A percentile compares a stretch with the other conserved stretches of the same genome.
These are phyloP conservation scores for Suhomyces kunorum DNA, from an alignment of 1,139 yeast species.

Conservation along the genomic window DNA sequence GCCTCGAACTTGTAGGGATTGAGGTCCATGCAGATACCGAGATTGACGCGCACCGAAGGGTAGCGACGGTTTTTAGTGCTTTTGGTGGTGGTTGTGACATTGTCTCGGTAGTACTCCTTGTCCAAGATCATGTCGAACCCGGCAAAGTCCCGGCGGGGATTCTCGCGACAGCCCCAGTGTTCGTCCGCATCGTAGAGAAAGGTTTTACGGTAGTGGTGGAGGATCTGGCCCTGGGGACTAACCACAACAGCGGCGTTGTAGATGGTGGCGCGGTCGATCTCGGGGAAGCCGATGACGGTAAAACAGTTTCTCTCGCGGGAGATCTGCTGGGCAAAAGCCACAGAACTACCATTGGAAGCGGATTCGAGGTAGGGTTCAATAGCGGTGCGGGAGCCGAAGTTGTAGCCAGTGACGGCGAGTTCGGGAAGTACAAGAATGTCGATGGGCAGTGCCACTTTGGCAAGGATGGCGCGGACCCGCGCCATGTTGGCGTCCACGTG, in stretches of 20 bases:
- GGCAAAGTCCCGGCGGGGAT: conserved; percentile 53
- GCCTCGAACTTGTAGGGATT: conserved; percentile 85
- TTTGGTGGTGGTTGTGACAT: conserved; percentile 4
- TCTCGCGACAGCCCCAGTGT: conserved; percentile 76
- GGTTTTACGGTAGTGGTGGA: conserved; percentile 74
- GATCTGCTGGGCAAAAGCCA: conserved; percentile 57
- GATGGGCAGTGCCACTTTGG: conserved; percentile 31
- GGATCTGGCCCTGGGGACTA: conserved; percentile 55
- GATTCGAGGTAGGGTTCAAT: conserved; percentile 62
- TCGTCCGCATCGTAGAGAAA: conserved; percentile 81
- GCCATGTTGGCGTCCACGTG: conserved; percentile 54
- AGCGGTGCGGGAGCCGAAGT: conserved; percentile 53
- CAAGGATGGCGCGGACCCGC: conserved; percentile 45
- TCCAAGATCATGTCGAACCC: conserved; percentile 41
- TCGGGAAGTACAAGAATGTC: conserved; percentile 81
- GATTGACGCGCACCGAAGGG: conserved; percentile 41
- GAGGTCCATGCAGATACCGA: conserved; percentile 96
- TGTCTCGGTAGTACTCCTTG: conserved; percentile 25
- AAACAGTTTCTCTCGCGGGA: conserved; percentile 58
- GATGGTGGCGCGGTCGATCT: conserved; percentile 38
- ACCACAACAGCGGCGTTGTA: conserved; percentile 77
- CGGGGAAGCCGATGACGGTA: conserved; percentile 85
- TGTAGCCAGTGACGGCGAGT: conserved; percentile 83
- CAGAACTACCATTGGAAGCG: conserved; percentile 31
- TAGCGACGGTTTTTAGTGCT: not conserved